Percentiles rank a stretch among this genome's conserved stretches.
phyloP scores from a whole-genome alignment of 2,329 filamentous ascomycete species.

The Aulographum hederae region DNA sequence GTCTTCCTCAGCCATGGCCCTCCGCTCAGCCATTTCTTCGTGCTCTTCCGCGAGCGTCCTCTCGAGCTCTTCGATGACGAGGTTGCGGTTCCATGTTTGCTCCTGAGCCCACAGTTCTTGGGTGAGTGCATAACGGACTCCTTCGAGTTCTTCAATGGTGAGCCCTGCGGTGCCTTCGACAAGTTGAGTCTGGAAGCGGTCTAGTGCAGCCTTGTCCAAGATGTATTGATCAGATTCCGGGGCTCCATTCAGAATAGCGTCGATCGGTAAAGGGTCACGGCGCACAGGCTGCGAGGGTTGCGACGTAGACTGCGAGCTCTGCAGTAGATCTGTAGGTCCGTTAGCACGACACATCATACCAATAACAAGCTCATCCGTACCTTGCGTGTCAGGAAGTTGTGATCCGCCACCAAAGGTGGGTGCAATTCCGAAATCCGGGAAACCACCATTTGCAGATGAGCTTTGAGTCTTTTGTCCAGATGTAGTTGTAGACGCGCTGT shows the following conservation, averaged over 20 bases:
- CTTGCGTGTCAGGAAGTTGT: slow-evolving; percentile 46
- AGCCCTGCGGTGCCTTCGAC: slow-evolving; percentile 54
- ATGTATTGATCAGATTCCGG: slow-evolving; percentile 14
- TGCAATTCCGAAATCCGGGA: slow-evolving; percentile 37
- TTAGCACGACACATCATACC: slow-evolving; percentile 2
- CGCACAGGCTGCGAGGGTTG: slow-evolving; percentile 5
- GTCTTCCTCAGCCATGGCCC: too few species aligned
- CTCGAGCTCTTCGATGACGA: slow-evolving; percentile 45
- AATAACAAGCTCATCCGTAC: too few species aligned
- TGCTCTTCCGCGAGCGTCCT: too few species aligned
- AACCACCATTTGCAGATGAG: slow-evolving; percentile 23
- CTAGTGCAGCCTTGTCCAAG: slow-evolving; percentile 33
- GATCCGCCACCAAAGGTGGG: slow-evolving; percentile 30
- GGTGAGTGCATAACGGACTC: slow-evolving; percentile 83
- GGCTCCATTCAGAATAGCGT: slow-evolving; percentile 22
- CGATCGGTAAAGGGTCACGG: slow-evolving; percentile 16
- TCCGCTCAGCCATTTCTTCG: too few species aligned
- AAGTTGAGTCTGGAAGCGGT: slow-evolving; percentile 42
- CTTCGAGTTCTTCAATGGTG: slow-evolving; percentile 85
- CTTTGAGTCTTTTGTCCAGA: slow-evolving; percentile 56
- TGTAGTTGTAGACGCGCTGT: slow-evolving; percentile 79
- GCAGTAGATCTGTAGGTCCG: not conserved
- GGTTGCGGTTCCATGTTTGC: slow-evolving; percentile 66
- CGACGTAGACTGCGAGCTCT: not conserved
- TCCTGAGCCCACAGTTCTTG: slow-evolving; percentile 68